Evolutionary conservation across 345 rosid genomes (phyloP).

Genomic region (Aethionema arabicum): DNA sequence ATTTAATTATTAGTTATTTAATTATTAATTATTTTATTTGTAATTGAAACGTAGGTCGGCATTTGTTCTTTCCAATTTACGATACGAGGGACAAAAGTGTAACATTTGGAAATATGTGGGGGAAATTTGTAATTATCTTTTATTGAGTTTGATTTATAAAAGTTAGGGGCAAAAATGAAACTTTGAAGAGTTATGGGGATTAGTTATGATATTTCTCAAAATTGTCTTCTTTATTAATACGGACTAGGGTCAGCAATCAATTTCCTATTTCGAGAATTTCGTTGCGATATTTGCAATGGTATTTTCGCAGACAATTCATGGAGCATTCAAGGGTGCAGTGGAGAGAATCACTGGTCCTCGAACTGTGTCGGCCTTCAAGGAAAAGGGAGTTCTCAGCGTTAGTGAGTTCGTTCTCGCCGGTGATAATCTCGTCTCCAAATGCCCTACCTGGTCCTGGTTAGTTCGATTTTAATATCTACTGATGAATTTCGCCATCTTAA

Average conservation of each 20-base stretch:
- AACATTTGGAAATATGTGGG: not conserved
- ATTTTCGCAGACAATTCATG: constrained; percentile 72
- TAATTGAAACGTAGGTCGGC: constrained; percentile 1
- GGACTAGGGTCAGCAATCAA: constrained; percentile 12
- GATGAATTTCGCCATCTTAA: not conserved
- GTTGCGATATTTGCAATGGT: constrained; percentile 18
- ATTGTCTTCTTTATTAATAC: not conserved
- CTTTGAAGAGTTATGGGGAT: not conserved
- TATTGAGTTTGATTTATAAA: not conserved
- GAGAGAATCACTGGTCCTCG: constrained; percentile 86
- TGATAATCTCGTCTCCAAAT: constrained; percentile 89
- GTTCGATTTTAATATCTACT: constrained; percentile 4
- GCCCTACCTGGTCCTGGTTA: constrained; percentile 98
- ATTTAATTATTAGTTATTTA: too few species aligned
- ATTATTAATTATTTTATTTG: too few species aligned
- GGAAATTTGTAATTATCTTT: not conserved
- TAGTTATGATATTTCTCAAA: not conserved
- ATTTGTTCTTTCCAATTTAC: constrained; percentile 18
- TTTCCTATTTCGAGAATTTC: not conserved
- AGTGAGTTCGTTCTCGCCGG: constrained; percentile 84
- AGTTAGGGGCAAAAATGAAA: not conserved
- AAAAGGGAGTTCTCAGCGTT: constrained; percentile 94
- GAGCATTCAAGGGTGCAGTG: constrained; percentile 83
- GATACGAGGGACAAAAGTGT: not conserved
- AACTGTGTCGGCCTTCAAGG: constrained; percentile 89